These are phyloP conservation scores for Cladosporium sp. DNA, from an alignment of 2,329 filamentous ascomycete species.

Conservation along the genomic window DNA sequence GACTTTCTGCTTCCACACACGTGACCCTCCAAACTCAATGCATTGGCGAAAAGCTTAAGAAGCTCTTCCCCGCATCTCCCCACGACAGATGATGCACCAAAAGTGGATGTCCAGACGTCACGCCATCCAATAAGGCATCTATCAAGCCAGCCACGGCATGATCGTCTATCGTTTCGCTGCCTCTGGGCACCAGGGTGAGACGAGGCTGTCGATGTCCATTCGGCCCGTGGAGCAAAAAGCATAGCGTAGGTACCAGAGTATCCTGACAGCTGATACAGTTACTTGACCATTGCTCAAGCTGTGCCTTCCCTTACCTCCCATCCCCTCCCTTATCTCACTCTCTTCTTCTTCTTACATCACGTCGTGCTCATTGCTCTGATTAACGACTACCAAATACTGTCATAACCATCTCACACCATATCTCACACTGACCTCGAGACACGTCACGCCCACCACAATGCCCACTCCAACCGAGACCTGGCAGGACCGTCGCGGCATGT, in stretches of 20 bases:
- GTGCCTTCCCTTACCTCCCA: background rate
- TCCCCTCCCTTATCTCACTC: background rate
- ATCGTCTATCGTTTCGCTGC: background rate
- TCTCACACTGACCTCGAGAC: background rate
- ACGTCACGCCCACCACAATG: slow-evolving; percentile 4
- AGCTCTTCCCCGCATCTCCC: background rate
- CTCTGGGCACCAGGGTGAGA: background rate
- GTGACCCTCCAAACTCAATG: background rate
- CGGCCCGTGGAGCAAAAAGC: background rate
- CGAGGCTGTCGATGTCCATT: background rate
- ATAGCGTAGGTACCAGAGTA: background rate
- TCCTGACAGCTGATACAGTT: background rate
- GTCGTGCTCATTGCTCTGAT: background rate
- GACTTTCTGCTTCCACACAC: background rate
- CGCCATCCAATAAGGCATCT: background rate
- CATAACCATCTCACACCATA: background rate
- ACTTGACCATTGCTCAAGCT: slow-evolving; percentile 3
- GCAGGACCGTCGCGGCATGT: slow-evolving; percentile 31
- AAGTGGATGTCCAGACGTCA: slow-evolving; percentile 2
- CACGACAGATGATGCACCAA: background rate
- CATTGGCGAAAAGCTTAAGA: background rate
- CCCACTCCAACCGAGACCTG: slow-evolving; percentile 17
- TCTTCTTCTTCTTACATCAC: background rate
- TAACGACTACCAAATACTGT: background rate
- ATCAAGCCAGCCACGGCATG: background rate